Percentiles rank a stretch among this genome's conserved stretches.
Evolutionary conservation across 2,329 filamentous ascomycete species (phyloP).

Genomic region (Penicillium frequentans): DNA sequence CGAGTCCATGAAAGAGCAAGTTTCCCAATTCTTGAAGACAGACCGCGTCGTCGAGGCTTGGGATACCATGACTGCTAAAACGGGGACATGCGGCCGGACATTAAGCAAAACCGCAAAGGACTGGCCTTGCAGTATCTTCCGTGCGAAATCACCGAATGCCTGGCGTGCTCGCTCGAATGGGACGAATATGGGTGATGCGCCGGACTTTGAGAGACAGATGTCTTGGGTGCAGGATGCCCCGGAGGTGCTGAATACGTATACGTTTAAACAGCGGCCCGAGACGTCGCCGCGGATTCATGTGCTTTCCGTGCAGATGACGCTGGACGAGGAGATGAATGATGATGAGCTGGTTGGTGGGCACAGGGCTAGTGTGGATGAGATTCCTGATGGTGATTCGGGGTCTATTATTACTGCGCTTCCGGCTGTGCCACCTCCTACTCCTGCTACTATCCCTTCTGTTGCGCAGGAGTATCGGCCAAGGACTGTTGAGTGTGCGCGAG

Average conservation of each 20-base stretch:
- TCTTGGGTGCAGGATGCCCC: constrained; percentile 31
- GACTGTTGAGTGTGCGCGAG: constrained; percentile 13
- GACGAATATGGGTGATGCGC: constrained; percentile 10
- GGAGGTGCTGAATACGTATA: constrained; percentile 30
- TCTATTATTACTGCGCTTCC: constrained; percentile 18
- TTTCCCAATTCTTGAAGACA: constrained; percentile 34
- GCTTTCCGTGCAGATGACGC: constrained; percentile 26
- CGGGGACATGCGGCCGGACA: constrained; percentile 15
- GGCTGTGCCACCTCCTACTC: constrained; percentile 2
- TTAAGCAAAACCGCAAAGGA: constrained; percentile 20
- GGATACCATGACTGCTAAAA: constrained; percentile 26
- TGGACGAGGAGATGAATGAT: constrained; percentile 20
- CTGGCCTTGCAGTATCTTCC: constrained; percentile 34
- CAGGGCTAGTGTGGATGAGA: background rate
- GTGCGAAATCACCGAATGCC: constrained; percentile 23
- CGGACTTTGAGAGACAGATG: constrained; percentile 25
- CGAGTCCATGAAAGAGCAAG: constrained; percentile 34
- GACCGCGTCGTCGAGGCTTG: constrained; percentile 35
- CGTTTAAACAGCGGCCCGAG: constrained; percentile 28
- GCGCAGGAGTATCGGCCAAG: constrained; percentile 6
- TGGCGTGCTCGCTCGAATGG: constrained; percentile 8
- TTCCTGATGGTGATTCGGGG: constrained; percentile 4
- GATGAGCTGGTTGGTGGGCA: background rate
- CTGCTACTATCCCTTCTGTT: constrained; percentile 4
- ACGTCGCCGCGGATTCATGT: constrained; percentile 33